Base-by-base conservation (phyloP, 2,329 filamentous ascomycete genomes). In the Colletotrichum phormii region DNA sequence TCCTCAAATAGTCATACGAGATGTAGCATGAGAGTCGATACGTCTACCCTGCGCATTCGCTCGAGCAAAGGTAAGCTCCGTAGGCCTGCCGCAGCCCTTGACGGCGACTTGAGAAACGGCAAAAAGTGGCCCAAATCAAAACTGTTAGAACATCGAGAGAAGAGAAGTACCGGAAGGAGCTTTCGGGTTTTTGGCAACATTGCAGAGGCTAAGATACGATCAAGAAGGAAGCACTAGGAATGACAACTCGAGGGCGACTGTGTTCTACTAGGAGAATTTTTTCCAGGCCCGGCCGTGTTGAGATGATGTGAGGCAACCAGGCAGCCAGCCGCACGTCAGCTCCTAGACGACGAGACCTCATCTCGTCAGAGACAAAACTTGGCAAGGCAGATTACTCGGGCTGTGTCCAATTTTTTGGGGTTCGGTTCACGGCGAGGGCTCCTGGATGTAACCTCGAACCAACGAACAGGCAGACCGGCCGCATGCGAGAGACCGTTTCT, bases 81-180 rank as follows among this genome's bases (percentile, higher is more conserved):
- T 18, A n/a, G 42, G 42, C 42, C 0, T 49, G 18, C 42, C 42
- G 18, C 3, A 0, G 3, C 4, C 42, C 42, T 49, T 3, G 3
- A n/a, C 42, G 0, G 42, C n/a, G 15, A 18, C 42, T 49, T 49
- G 42, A 49, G 18, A 0, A 11, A n/a, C 42, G 15, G 37, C 5
- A 42, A 42, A 42, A 15, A 15, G 0, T 18, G 37, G 7, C 7
- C 37, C 3, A 49, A 49, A n/a, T 0, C 0, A 0, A n/a, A 15
- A 9, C 15, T 1, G 4, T 0, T 4, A n/a, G 42, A n/a, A 49
- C 3, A n/a, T n/a, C 0, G 37, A n/a, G 4, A 49, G 15, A 7
- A 46, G 1, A 49, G 7, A 9, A 11, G 3, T 9, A 35, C 33
- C 7, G 33, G 11, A 9, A 12, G 2, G 11, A 35, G 11, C 8